Evolutionary conservation across 345 rosid species (phyloP), one percentile per base, ranked within the genome.

Genomic region (Triadica sebifera): DNA sequence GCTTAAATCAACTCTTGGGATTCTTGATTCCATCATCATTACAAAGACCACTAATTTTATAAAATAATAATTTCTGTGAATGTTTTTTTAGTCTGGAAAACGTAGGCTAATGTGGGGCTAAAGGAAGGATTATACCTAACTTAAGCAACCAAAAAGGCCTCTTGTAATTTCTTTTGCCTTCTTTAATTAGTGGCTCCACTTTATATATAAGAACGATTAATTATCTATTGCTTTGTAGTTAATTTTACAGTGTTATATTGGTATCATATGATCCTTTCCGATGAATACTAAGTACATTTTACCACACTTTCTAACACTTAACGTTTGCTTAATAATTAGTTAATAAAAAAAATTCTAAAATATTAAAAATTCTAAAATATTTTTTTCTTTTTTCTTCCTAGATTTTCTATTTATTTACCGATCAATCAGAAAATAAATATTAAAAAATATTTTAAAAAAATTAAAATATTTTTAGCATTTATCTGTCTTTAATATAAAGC

Each of bases 11-110:
- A 11, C 63, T 16, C 72, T 41, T 66, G 0, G 72, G 72, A 74
- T 74, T 34, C 66, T 1, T 46, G 50, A 57, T 67, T 67, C 58
- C 47, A 1, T 38, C 46, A 47, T 67, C n/a, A 74, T 74, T 70
- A 57, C 46, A 57, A 68, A 74, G 8, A 43, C 75, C 72, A 74
- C 72, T 74, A 56, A n/a, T n/a, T n/a, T n/a, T n/a, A n/a, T n/a
- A n/a, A n/a, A n/a, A n/a, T n/a, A n/a, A n/a, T n/a, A n/a, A n/a
- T n/a, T n/a, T n/a, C n/a, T n/a, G n/a, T n/a, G n/a, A n/a, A n/a
- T n/a, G n/a, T n/a, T n/a, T n/a, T n/a, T n/a, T 55, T 65, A 9
- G 67, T 25, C 11, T 43, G 20, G 47, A 66, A 67, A 74, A 41
- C 41, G 3, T 56, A 37, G 65, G 70, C 70, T 74, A 65, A n/a